These are phyloP conservation scores for Diaporthe citrichinensis DNA, from an alignment of 2,329 filamentous ascomycete species.

Conservation along the genomic window DNA sequence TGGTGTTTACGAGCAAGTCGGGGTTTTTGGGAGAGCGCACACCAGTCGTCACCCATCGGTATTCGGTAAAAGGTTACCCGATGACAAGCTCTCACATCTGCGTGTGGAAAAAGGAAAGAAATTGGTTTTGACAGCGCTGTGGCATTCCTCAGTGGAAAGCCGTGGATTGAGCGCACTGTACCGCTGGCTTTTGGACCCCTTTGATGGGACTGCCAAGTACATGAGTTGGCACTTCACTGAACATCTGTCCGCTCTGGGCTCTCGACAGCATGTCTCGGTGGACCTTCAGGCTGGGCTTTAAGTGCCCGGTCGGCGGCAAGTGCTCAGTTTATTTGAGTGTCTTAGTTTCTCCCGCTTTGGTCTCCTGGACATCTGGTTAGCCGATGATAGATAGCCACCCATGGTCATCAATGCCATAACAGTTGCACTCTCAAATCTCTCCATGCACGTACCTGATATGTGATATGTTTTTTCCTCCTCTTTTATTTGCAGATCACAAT, in stretches of 20 bases:
- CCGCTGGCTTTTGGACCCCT: not conserved
- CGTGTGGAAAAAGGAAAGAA: conserved; percentile 29
- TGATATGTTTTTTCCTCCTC: not conserved
- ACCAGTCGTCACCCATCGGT: conserved; percentile 38
- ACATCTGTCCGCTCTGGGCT: conserved; percentile 31
- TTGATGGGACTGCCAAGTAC: conserved; percentile 23
- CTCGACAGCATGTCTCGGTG: conserved; percentile 14
- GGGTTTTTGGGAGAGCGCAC: conserved; percentile 32
- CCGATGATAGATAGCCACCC: conserved; percentile 36
- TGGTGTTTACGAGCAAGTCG: conserved; percentile 11
- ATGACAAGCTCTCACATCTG: conserved; percentile 38
- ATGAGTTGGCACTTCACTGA: conserved; percentile 20
- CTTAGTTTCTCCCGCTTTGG: not conserved
- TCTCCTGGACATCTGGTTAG: conserved; percentile 35
- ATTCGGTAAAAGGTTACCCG: conserved; percentile 43
- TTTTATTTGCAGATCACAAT: not conserved
- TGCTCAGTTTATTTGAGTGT: conserved; percentile 17
- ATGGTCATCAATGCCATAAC: conserved; percentile 37
- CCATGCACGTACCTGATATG: not conserved
- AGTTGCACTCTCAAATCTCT: conserved; percentile 25
- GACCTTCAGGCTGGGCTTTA: conserved; percentile 13
- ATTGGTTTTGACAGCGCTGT: conserved; percentile 19
- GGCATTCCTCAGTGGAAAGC: not conserved
- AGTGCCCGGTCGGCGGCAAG: conserved; percentile 11
- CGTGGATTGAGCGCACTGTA: not conserved